Percentiles rank a stretch among this genome's conserved stretches.
Conservation (phyloP, 225 moss, liverwort and hornwort species). For the Asterella californica region DNA sequence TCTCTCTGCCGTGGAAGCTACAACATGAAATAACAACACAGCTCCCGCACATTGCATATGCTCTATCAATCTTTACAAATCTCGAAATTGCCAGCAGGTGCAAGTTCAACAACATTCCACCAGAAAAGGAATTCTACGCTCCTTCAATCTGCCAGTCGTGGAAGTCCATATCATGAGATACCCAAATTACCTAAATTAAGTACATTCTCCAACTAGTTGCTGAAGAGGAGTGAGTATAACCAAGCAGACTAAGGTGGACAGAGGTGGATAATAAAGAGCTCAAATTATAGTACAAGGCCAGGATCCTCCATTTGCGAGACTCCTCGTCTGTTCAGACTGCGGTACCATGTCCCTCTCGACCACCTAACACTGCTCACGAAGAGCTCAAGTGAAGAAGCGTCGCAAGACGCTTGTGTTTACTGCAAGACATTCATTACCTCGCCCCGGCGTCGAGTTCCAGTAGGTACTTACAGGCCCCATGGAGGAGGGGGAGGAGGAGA, state of each 20-base stretch:
- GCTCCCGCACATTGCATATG: not conserved
- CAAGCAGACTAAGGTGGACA: not conserved
- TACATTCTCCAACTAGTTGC: not conserved
- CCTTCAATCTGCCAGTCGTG: not conserved
- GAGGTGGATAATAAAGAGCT: not conserved
- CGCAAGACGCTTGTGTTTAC: not conserved
- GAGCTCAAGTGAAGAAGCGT: not conserved
- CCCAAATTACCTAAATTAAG: not conserved
- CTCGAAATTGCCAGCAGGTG: not conserved
- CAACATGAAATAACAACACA: not conserved
- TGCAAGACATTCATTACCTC: not conserved
- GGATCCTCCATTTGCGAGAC: not conserved
- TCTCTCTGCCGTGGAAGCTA: not conserved
- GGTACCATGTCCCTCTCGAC: not conserved
- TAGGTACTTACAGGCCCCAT: constrained; percentile 18
- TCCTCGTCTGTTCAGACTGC: not conserved
- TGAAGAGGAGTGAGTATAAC: not conserved
- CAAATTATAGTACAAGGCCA: constrained; percentile 16
- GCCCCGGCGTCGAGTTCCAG: not conserved
- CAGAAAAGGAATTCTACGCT: not conserved
- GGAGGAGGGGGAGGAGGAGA: constrained; percentile 50
- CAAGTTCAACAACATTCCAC: not conserved
- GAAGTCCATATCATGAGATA: not conserved
- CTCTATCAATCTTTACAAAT: not conserved
- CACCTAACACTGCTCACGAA: not conserved